Evolutionary conservation across 805 yeast species (phyloP).

Genomic region (Barnettozyma vustinii): DNA sequence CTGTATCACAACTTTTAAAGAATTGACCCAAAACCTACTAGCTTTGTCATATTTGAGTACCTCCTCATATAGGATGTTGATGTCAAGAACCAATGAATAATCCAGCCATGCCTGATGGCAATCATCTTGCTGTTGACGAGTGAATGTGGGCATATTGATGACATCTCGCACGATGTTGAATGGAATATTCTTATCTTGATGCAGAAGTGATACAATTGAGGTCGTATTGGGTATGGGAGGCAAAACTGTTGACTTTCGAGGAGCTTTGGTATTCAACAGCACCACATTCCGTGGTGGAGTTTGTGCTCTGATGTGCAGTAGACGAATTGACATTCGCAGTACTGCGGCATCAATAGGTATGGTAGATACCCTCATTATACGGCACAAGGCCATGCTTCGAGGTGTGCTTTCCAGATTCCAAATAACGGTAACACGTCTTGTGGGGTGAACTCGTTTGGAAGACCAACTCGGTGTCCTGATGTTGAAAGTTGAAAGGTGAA

Average conservation of each 20-base stretch:
- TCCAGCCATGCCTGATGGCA: conserved; percentile 15
- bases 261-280: background rate
- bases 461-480: background rate
- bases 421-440: background rate
- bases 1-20: conserved; percentile 13
- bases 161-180: conserved; percentile 21
- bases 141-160: conserved; percentile 9
- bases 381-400: background rate
- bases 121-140: conserved; percentile 4
- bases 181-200: conserved; percentile 13
- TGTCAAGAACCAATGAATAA: conserved; percentile 11
- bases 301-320: background rate
- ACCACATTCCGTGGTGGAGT: background rate
- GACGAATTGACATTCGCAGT: background rate
- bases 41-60: background rate
- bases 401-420: background rate
- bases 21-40: conserved; percentile 13
- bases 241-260: conserved; percentile 4
- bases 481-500: background rate
- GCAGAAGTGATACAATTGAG: conserved; percentile 10
- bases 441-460: background rate
- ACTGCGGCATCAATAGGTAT: too few relatives aligned
- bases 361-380: background rate
- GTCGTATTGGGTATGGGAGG: conserved; percentile 18
- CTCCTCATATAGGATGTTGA: background rate